These are phyloP conservation scores for Geotrichum citri-aurantii DNA, from an alignment of 1,139 yeast species.

Conservation along the genomic window DNA sequence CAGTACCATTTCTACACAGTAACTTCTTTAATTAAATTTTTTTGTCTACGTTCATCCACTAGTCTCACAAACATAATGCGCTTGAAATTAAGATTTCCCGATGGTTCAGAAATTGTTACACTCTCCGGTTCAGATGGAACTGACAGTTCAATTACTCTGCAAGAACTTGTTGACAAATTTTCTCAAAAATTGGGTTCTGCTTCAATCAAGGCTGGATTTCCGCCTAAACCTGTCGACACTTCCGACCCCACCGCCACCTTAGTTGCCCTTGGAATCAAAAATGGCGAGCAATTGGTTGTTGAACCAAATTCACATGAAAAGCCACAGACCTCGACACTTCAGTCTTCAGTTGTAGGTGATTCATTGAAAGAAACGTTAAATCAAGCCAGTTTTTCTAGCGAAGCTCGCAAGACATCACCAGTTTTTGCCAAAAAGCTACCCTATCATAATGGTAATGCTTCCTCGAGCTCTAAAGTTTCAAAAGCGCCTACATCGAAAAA, in stretches of 20 bases:
- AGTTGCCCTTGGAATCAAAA: slow-evolving; percentile 42
- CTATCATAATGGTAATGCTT: background rate
- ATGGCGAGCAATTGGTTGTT: slow-evolving; percentile 54
- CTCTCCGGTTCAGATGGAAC: slow-evolving; percentile 21
- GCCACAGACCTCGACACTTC: background rate
- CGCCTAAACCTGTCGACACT: slow-evolving; percentile 47
- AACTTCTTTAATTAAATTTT: no score
- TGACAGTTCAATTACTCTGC: slow-evolving; percentile 27
- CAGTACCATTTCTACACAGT: no score
- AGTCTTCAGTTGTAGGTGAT: background rate
- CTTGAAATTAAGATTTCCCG: slow-evolving; percentile 14
- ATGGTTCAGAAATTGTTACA: slow-evolving; percentile 6
- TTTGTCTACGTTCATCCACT: no score
- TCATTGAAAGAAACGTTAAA: background rate
- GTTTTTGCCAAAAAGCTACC: background rate
- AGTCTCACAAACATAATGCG: slow-evolving; percentile 10
- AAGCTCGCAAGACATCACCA: background rate
- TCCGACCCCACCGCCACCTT: slow-evolving; percentile 28
- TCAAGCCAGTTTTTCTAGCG: background rate
- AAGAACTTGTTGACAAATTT: slow-evolving; percentile 24
- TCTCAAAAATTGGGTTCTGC: slow-evolving; percentile 15
- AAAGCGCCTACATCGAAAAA: background rate
- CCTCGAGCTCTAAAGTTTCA: background rate
- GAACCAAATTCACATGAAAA: slow-evolving; percentile 20
- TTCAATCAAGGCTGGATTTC: slow-evolving; percentile 52